Percentiles rank a stretch among this genome's conserved stretches.
Conservation (phyloP, 441 rosid species). For the Gossypium laxum region DNA sequence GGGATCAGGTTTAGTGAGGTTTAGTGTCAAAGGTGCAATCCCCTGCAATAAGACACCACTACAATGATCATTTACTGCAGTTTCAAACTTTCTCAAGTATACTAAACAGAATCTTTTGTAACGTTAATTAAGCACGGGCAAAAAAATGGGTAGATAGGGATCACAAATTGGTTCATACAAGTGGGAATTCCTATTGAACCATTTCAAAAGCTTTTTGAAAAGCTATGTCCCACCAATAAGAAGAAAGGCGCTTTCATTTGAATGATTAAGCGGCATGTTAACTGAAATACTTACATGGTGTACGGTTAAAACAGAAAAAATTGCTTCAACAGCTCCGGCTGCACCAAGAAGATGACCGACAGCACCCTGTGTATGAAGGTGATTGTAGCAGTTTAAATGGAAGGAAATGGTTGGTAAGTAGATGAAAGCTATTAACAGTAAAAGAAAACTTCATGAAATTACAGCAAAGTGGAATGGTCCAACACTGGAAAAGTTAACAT, state of each 20-base stretch:
- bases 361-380: slow-evolving; percentile 47
- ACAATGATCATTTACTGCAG: slow-evolving; percentile 7
- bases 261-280: neutral
- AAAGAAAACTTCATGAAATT: neutral
- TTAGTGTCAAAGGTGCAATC: slow-evolving; percentile 69
- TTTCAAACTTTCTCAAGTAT: neutral
- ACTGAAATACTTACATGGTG: slow-evolving; percentile 40
- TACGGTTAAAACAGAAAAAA: slow-evolving; percentile 62
- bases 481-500: neutral
- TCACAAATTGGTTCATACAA: neutral
- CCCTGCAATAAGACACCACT: slow-evolving; percentile 45
- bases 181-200: neutral
- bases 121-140: neutral
- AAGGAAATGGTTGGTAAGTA: neutral
- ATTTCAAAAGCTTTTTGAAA: neutral
- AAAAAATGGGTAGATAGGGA: neutral
- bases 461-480: neutral
- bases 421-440: neutral
- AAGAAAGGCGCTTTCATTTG: neutral
- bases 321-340: slow-evolving; percentile 88
- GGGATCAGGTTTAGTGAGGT: slow-evolving; percentile 70
- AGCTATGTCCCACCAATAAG: slow-evolving; percentile 2
- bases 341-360: slow-evolving; percentile 98
- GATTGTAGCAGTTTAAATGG: neutral
- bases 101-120: neutral